Evolutionary conservation across 2,329 filamentous ascomycete species (phyloP).

Genomic region (Escovopsis sp.): DNA sequence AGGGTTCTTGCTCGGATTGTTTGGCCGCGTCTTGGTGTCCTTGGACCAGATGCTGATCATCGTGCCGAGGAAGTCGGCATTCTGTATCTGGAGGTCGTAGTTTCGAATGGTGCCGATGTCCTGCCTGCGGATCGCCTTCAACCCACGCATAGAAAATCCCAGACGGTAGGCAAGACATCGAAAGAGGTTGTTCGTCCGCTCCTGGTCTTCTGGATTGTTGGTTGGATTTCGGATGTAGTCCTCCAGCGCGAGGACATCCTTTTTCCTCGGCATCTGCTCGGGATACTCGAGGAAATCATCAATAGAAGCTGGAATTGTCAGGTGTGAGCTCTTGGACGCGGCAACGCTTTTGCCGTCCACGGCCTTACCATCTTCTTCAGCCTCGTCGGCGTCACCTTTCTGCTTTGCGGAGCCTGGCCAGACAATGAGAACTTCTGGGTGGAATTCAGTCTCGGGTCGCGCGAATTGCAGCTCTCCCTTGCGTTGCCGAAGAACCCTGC

Average conservation of each 20-base stretch:
- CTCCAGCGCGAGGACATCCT: slow-evolving; percentile 3
- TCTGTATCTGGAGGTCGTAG: slow-evolving; percentile 1
- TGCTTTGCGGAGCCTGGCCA: background rate
- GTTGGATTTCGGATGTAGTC: background rate
- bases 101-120: background rate
- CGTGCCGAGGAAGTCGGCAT: slow-evolving; percentile 6
- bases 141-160: slow-evolving; percentile 17
- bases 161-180: slow-evolving; percentile 23
- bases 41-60: slow-evolving; percentile 8
- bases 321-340: background rate
- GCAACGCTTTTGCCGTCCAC: background rate
- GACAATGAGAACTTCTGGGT: slow-evolving; percentile 4
- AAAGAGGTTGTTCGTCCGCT: slow-evolving; percentile 9
- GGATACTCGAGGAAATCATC: slow-evolving; percentile 4
- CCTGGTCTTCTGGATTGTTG: background rate
- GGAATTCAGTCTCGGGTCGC: slow-evolving; percentile 4
- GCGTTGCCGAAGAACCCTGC: background rate
- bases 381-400: background rate
- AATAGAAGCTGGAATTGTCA: background rate
- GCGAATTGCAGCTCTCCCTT: slow-evolving; percentile 2
- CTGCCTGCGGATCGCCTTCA: slow-evolving; percentile 5
- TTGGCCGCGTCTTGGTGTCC: slow-evolving; percentile 7
- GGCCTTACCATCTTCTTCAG: background rate
- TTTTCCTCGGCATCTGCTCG: background rate
- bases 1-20: slow-evolving; percentile 7